Evolutionary conservation across 2,329 filamentous ascomycete species (phyloP), one percentile per base, ranked within the genome.

Genomic region (Diaporthe sp.): DNA sequence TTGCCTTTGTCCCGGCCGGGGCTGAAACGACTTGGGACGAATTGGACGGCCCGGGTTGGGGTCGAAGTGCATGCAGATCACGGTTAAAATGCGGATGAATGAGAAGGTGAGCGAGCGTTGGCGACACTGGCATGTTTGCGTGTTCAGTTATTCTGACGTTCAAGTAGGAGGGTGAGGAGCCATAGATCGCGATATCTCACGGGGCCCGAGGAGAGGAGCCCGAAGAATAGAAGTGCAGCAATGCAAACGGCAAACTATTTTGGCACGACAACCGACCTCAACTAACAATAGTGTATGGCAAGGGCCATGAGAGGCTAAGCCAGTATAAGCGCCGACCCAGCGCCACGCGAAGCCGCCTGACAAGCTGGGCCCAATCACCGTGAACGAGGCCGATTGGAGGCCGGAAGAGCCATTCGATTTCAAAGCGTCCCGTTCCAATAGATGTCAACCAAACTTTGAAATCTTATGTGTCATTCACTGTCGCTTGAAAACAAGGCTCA

Each of bases 11-110:
- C 49, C n/a, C 61, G 72, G 72, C 72, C 72, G 55, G 51, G 25
- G 39, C 73, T 75, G 73, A 75, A 72, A 75, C 73, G 22, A 60
- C 67, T 53, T 47, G 73, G 57, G 25, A 60, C 53, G 65, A 55
- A 28, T 37, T 25, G 47, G 57, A 70, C 37, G 25, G 42, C 39
- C 42, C 17, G 55, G 68, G 10, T 13, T 37, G 31, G 17, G 47
- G 49, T 68, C 49, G 65, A 39, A 31, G 61, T 47, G 28, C 53
- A 25, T 42, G 65, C 49, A 53, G 49, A 42, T 55, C 65, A 39
- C 49, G 65, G 65, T 55, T 55, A 55, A 55, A 70, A 55, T 31
- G 49, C 65, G 49, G 65, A n/a, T 42, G 49, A 70, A 55, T 20
- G 28, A 53, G 49, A 8, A 31, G 31, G 39, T 3, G 61, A n/a